These are phyloP conservation scores for Linum tenue DNA, from an alignment of 345 rosid species.

Conservation along the genomic window DNA sequence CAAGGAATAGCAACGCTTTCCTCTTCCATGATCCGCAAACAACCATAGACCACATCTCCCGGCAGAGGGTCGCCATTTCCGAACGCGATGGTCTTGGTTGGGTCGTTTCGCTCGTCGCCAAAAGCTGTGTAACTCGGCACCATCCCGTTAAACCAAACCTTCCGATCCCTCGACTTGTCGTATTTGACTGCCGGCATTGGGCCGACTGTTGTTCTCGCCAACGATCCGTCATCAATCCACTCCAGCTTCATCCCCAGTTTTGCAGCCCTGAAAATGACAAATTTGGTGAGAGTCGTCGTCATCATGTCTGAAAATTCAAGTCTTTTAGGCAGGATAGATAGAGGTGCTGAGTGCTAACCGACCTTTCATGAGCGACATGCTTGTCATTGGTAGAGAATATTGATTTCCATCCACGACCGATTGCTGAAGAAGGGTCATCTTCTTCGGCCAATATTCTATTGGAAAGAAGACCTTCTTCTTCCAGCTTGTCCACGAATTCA, in stretches of 20 bases:
- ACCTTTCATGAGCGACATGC: constrained; percentile 66
- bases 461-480: constrained; percentile 62
- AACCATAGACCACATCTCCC: constrained; percentile 42
- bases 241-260: constrained; percentile 69
- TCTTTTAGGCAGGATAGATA: too few relatives aligned
- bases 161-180: constrained; percentile 54
- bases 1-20: constrained; percentile 73
- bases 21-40: constrained; percentile 62
- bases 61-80: constrained; percentile 72
- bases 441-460: constrained; percentile 63
- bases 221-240: constrained; percentile 46
- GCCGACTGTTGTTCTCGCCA: constrained; percentile 68
- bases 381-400: constrained; percentile 73
- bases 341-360: too few relatives aligned
- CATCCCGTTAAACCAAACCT: constrained; percentile 89
- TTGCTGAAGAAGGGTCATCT: constrained; percentile 76
- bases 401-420: constrained; percentile 95
- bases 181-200: constrained; percentile 72
- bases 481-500: constrained; percentile 53
- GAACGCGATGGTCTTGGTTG: constrained; percentile 57
- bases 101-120: constrained; percentile 67
- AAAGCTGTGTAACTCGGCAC: constrained; percentile 83
- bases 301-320: background rate
- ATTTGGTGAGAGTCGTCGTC: too few relatives aligned
- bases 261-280: constrained; percentile 45